Percentiles rank a stretch among this genome's conserved stretches.
phyloP scores from a whole-genome alignment of 2,329 filamentous ascomycete species.

The Scedosporium dehoogii region DNA sequence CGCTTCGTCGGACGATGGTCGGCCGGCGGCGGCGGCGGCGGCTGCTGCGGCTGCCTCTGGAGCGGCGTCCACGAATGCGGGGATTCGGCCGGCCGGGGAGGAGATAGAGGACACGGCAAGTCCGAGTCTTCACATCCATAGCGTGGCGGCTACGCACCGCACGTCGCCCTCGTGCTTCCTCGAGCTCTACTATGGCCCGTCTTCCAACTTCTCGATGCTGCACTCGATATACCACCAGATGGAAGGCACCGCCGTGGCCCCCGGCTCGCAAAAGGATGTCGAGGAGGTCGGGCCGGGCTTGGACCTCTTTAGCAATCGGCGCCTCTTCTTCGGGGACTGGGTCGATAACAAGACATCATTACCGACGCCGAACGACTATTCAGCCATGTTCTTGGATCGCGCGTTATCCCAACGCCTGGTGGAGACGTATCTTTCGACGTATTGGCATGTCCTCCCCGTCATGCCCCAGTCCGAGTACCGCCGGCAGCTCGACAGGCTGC shows the following conservation, averaged over 20 bases:
- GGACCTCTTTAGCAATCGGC: constrained; percentile 19
- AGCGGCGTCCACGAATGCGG: background rate
- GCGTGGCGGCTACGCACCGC: constrained; percentile 35
- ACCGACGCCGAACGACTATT: constrained; percentile 13
- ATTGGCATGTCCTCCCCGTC: constrained; percentile 27
- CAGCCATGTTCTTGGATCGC: constrained; percentile 26
- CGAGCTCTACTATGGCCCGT: constrained; percentile 35
- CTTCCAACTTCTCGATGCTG: constrained; percentile 33
- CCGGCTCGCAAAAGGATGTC: constrained; percentile 15
- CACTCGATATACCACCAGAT: constrained; percentile 22
- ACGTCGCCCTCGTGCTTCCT: constrained; percentile 31
- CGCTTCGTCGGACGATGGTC: background rate
- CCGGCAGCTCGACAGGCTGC: constrained; percentile 23
- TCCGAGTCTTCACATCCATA: constrained; percentile 24
- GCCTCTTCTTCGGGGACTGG: constrained; percentile 24
- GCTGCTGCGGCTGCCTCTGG: background rate
- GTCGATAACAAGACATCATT: constrained; percentile 20
- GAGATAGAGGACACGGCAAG: background rate
- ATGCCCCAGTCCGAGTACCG: constrained; percentile 23
- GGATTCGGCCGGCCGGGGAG: background rate
- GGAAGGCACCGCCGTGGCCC: constrained; percentile 16
- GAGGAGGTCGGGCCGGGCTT: constrained; percentile 22
- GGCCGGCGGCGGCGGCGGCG: background rate
- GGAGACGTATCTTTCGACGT: constrained; percentile 27
- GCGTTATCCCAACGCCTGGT: constrained; percentile 26